phyloP scores from a whole-genome alignment of 805 yeast species.

The Saccharomycopsis capsularis region DNA sequence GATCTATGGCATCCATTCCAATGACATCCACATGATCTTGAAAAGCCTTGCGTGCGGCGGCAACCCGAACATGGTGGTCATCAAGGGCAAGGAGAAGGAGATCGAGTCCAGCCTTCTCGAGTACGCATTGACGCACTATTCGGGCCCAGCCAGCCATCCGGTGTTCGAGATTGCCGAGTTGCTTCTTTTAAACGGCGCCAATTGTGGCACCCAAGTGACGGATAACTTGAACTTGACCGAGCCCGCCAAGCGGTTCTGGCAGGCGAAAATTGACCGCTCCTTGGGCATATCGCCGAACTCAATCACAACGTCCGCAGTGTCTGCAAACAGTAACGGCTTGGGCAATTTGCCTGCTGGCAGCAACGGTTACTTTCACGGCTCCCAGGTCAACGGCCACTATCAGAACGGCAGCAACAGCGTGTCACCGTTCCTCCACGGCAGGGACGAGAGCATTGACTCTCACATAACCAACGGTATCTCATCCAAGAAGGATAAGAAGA shows the following conservation, averaged over 20 bases:
- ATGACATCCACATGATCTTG: conserved; percentile 40
- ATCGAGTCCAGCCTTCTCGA: conserved; percentile 34
- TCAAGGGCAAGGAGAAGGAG: conserved; percentile 26
- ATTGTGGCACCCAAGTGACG: conserved; percentile 33
- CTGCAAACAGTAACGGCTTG: not conserved
- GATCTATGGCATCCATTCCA: conserved; percentile 46
- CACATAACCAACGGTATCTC: conserved; percentile 12
- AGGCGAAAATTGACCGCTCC: conserved; percentile 31
- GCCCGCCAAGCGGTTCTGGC: conserved; percentile 52
- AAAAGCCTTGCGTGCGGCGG: conserved; percentile 42
- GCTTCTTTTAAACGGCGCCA: conserved; percentile 49
- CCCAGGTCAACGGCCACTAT: not conserved
- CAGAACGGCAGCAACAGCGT: not conserved
- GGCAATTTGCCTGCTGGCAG: not conserved
- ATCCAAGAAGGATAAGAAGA: conserved; percentile 11
- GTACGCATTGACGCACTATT: conserved; percentile 47
- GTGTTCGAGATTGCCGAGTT: conserved; percentile 50
- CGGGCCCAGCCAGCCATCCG: conserved; percentile 27
- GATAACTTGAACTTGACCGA: conserved; percentile 34
- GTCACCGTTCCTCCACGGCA: not conserved
- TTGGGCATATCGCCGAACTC: conserved; percentile 12
- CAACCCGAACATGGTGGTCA: conserved; percentile 37
- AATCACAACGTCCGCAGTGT: not conserved
- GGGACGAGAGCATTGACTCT: not conserved
- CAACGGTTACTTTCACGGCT: not conserved